Base-by-base conservation (phyloP, 164 flowering plant species). In the Houttuynia cordata region DNA sequence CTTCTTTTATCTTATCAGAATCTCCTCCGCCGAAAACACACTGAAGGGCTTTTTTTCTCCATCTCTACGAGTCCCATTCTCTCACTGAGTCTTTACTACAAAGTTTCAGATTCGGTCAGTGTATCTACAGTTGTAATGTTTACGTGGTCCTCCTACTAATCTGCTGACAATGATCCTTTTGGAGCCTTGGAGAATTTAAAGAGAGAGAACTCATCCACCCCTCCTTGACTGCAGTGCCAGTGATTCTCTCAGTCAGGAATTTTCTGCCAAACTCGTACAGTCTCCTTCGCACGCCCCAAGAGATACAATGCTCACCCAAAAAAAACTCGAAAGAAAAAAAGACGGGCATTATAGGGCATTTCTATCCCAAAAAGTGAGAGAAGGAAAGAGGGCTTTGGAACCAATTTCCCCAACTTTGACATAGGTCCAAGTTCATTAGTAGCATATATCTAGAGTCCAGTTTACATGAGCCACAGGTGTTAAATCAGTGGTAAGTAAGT, bases 1-100 rank as follows among this genome's bases (percentile, higher is more conserved):
- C 67, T 69, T 30, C 37, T 41, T 14, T 21, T 10, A 51, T 75
- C 68, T 58, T 60, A 42, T 59, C 67, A 63, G 60, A n/a, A 24
- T 60, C 58, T 62, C 70, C 40, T 51, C 24, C 7, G 49, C 24
- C 53, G 51, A 30, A 21, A 51, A 58, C 61, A 49, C 41, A 58
- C 58, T 30, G 49, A 2, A 30, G 2, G 2, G 6, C 37, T 19
- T 58, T 41, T 24, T 10, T 19, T 52, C 55, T 6, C 12, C 42
- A 24, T 45, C 56, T 59, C 15, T 50, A 25, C 49, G 58, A 34
- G 34, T 17, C 23, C 49, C 58, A 15, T 42, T 12, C 23, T 9
- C 13, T 5, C 7, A 0, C 54, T 25, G 34, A 50, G 51, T 37
- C 22, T n/a, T 12, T 24, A 19, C 24, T 51, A 20, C 63, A 18